phyloP scores from a whole-genome alignment of 1,284 basidiomycete species.

The Ceratobasidium sp. region DNA sequence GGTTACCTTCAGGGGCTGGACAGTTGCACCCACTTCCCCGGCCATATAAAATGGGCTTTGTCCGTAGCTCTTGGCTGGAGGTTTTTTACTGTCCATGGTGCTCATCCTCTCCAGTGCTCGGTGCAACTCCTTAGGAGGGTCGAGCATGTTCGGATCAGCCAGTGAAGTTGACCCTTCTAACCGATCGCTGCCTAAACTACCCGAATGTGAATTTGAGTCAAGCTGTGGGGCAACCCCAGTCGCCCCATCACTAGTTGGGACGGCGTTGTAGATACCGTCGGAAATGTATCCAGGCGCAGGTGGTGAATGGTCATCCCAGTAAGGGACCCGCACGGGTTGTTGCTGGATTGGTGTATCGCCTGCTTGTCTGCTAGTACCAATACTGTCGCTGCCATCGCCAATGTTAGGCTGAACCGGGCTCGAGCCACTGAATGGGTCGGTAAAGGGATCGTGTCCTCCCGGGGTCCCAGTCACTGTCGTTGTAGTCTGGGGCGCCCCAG shows the following conservation, averaged over 20 bases:
- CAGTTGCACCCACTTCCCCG: background rate
- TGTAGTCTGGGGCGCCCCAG: background rate
- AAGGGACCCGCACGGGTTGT: background rate
- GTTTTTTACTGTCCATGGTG: background rate
- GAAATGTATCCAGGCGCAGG: background rate
- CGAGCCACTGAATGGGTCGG: background rate
- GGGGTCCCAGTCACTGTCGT: background rate
- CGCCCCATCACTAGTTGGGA: background rate
- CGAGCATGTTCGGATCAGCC: background rate
- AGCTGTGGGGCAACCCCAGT: background rate
- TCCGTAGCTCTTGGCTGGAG: background rate
- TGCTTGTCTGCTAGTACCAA: background rate
- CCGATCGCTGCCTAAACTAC: background rate
- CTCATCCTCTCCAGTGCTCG: background rate
- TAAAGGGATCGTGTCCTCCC: background rate
- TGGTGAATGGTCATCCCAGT: background rate
- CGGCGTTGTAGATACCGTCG: background rate
- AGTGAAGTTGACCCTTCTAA: background rate
- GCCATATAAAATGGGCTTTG: background rate
- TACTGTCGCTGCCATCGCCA: background rate
- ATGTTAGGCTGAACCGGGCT: background rate
- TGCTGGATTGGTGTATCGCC: background rate
- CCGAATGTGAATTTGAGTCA: too few relatives aligned
- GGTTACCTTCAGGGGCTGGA: background rate
- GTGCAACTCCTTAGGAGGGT: conserved; percentile 14